phyloP scores from a whole-genome alignment of 371 early-diverging fungal genomes.

The Nematocida minor region DNA sequence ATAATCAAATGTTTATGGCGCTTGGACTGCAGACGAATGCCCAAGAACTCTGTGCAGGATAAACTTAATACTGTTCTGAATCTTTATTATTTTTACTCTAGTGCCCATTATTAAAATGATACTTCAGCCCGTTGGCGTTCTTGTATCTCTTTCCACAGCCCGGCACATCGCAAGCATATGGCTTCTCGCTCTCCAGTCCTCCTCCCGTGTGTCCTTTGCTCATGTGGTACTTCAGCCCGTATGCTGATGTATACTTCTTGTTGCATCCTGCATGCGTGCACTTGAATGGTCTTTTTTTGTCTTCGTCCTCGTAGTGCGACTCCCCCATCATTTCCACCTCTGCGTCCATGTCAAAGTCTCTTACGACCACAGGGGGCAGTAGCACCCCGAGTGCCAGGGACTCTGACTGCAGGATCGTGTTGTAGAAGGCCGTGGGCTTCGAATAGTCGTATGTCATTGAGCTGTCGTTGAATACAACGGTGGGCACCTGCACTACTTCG shows the following conservation, averaged over 20 bases:
- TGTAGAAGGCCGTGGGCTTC: slow-evolving; percentile 50
- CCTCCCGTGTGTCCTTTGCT: slow-evolving; percentile 64
- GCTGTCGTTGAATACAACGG: slow-evolving; percentile 49
- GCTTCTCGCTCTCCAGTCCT: slow-evolving; percentile 68
- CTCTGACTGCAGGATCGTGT: slow-evolving; percentile 46
- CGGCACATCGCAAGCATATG: slow-evolving; percentile 74
- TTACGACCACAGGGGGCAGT: slow-evolving; percentile 30
- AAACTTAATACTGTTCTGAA: not conserved
- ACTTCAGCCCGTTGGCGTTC: slow-evolving; percentile 88
- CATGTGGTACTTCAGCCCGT: slow-evolving; percentile 66
- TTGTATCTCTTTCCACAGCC: slow-evolving; percentile 85
- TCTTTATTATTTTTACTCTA: slow-evolving; percentile 16
- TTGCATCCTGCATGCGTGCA: slow-evolving; percentile 64
- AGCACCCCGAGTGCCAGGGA: slow-evolving; percentile 39
- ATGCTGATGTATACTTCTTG: slow-evolving; percentile 66
- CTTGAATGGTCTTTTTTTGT: slow-evolving; percentile 57
- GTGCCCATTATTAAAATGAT: slow-evolving; percentile 80
- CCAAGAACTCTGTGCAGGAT: too few species aligned
- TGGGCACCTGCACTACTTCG: slow-evolving; percentile 49
- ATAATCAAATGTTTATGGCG: too few species aligned
- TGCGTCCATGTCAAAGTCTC: slow-evolving; percentile 49
- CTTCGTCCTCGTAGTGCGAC: slow-evolving; percentile 29
- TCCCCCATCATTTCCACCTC: slow-evolving; percentile 41
- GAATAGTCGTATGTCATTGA: slow-evolving; percentile 47
- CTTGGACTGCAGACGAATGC: too few species aligned